Evolutionary conservation across 2,329 filamentous ascomycete species (phyloP), one percentile per base, ranked within the genome.

Genomic region (Lachnellula cervina): DNA sequence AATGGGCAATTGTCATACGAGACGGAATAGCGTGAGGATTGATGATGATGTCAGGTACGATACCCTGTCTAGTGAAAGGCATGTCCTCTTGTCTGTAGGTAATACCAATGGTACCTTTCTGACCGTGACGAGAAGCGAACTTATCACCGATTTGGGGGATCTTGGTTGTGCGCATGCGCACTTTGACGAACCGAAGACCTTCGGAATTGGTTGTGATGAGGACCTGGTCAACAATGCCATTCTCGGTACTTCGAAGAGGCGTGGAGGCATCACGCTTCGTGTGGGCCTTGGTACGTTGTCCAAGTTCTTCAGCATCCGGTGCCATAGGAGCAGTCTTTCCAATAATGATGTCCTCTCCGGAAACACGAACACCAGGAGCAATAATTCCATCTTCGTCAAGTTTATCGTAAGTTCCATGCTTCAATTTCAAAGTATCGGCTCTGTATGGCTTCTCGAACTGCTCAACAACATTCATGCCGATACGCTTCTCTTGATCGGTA

Each of bases 1-100:
- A 92, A 80, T 99, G 94, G 67, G 94, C 94, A 85, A 99, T 99
- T 2, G 95, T 99, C 94, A 99, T 99, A 83, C 94, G 94, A 54
- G 94, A 99, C 0, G 94, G 94, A 82, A 99, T 99, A 70, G 94
- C 95, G 80, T 99, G 94, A 1, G 94, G 94, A 74, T 99, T 99
- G 80, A 99, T 97, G 73, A 99, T 97, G 61, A 99, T 81, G 73
- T 99, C 95, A 0, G 95, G 94, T 0, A 88, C 88, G 52, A 99
- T 82, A 66, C 95, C 94, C 71, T 97, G 90, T 38, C 85, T 80
- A 3, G 90, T 94, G 73, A 99, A 99, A 0, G 95, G 95, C 95
- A 99, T 99, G 69, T 99, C 95, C 73, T 99, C 94, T 66, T 96
- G 90, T 49, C 93, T 86, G 74, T 95, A 99, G 1, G 94, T 97